Base-by-base conservation (phyloP, 305 asterid species). In the Withania somnifera region DNA sequence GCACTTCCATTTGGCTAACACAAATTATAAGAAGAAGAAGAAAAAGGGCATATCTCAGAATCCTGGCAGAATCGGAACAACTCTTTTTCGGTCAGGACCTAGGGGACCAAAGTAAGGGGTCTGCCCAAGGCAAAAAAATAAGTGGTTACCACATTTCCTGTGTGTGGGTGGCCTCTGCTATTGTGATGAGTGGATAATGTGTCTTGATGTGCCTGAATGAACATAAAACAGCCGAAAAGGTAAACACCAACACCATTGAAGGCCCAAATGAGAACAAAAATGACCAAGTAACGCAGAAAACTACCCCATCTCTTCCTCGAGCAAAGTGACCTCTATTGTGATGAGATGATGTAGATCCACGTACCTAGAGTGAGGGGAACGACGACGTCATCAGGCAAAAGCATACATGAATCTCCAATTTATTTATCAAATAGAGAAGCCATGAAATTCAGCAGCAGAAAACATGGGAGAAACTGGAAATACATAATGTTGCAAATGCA, bases 261-360 rank as follows among this genome's bases (percentile, higher is more conserved):
- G 73, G 47, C 47, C 32, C 42, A 30, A 47, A 34, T 17, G 14
- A 30, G 58, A 61, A 45, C 0, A 64, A 30, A 64, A 30, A 32
- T 0, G 34, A 22, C 28, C 54, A 42, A 4, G 69, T 45, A 28
- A 50, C 36, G 38, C 77, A 60, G 45, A 24, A 32, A 80, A 60
- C 30, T 82, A 82, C 82, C 85, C 50, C 64, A 82, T 82, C 82
- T 52, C 85, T 82, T 61, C 85, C 77, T 78, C 14, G 82, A n/a
- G 45, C 57, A 77, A 5, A 53, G 4, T 22, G 71, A 34, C 45
- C 61, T 7, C 50, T 76, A 36, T 34, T 32, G 78, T 60, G 81
- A 60, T 82, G 82, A 30, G 81, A 75, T 9, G 82, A 45, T 38
- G 81, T 40, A 13, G 75, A 67, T 75, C 84, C 82, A 19, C 13